Evolutionary conservation across 2,329 filamentous ascomycete genomes (phyloP).

Genomic region (Pseudodiploospora longispora): DNA sequence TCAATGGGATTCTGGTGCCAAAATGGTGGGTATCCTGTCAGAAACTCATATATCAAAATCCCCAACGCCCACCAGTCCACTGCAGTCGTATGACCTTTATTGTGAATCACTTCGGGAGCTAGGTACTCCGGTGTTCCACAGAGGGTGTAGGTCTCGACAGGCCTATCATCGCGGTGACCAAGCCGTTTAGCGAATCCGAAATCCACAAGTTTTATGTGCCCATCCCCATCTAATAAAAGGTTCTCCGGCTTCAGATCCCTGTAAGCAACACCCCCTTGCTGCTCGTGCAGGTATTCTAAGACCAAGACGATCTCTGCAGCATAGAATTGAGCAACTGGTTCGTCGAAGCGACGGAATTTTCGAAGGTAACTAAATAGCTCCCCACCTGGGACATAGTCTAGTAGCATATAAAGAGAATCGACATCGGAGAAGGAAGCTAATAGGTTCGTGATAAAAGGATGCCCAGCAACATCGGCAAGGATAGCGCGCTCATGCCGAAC

Average conservation of each 20-base stretch:
- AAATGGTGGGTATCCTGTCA: conserved; percentile 78
- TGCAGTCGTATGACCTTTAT: conserved; percentile 66
- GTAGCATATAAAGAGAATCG: conserved; percentile 73
- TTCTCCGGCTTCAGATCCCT: conserved; percentile 80
- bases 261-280: conserved; percentile 70
- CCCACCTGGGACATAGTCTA: conserved; percentile 76
- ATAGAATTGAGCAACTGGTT: conserved; percentile 72
- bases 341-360: conserved; percentile 70
- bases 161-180: conserved; percentile 42
- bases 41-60: conserved; percentile 75
- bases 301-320: conserved; percentile 77
- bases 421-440: conserved; percentile 71
- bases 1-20: conserved; percentile 83
- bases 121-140: conserved; percentile 81
- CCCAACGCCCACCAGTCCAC: conserved; percentile 87
- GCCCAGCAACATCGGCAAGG: conserved; percentile 66
- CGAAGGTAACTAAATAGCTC: conserved; percentile 80
- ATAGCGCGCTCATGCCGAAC: conserved; percentile 76
- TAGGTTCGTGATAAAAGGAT: conserved; percentile 77
- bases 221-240: conserved; percentile 66
- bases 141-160: conserved; percentile 69
- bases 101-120: conserved; percentile 76
- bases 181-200: conserved; percentile 81
- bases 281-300: conserved; percentile 71
- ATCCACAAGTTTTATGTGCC: conserved; percentile 76